phyloP scores from a whole-genome alignment of 805 yeast species.

The Jamesozyma hellenica region DNA sequence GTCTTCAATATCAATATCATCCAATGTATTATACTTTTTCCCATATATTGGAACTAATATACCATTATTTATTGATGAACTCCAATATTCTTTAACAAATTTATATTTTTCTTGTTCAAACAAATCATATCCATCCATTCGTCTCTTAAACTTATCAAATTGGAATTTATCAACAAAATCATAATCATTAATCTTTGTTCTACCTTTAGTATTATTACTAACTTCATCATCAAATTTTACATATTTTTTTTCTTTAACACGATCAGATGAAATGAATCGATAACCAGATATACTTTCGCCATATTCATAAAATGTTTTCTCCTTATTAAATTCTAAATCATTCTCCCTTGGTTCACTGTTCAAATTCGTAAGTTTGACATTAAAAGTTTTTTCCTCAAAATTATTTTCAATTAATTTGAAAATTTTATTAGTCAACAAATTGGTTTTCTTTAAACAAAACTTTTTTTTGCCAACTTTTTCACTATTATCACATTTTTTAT shows the following conservation, averaged over 20 bases:
- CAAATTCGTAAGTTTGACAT: too few species aligned
- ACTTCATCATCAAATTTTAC: not conserved
- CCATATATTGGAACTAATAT: not conserved
- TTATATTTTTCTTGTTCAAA: not conserved
- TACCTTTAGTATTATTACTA: not conserved
- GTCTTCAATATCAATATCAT: not conserved
- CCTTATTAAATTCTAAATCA: not conserved
- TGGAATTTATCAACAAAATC: constrained; percentile 1
- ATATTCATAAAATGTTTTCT: constrained; percentile 6
- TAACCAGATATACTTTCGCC: constrained; percentile 15
- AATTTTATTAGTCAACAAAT: too few species aligned
- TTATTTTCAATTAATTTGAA: too few species aligned
- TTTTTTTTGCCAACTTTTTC: too few species aligned
- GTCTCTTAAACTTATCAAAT: not conserved
- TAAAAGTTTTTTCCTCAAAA: too few species aligned
- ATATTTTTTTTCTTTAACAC: constrained; percentile 1
- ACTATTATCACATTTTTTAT: too few species aligned
- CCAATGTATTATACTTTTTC: not conserved
- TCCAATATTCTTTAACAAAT: not conserved
- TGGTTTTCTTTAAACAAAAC: too few species aligned
- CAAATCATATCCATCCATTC: not conserved
- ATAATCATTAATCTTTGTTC: too few species aligned
- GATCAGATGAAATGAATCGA: constrained; percentile 8
- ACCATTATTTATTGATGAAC: not conserved
- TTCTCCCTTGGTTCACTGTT: too few species aligned